Base-by-base conservation (phyloP, 2,329 filamentous ascomycete genomes). In the Colletotrichum liriopes region DNA sequence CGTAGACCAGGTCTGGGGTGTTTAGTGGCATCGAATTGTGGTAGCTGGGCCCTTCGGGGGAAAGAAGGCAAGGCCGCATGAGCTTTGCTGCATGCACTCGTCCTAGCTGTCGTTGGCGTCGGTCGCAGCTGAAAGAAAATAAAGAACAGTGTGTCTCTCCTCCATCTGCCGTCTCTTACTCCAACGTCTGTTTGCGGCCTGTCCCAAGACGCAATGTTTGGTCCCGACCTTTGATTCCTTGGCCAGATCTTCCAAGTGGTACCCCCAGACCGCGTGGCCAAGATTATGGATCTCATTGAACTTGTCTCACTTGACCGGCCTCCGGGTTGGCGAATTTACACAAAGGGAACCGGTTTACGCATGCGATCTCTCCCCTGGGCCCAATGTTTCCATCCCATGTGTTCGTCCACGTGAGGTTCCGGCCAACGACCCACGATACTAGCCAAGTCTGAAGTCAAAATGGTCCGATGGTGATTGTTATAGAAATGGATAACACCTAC, bases 51-150 rank as follows among this genome's bases (percentile, higher is more conserved):
- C 35, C 1, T 35, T 45, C 26, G 49, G 37, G 32, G 20, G 29
- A 64, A 55, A 69, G 20, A 67, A 60, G 59, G 26, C 26, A 56
- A 70, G 60, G 59, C 65, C 37, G 52, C 41, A 65, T 26, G 32
- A 45, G 47, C 23, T 51, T 29, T 41, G 59, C 65, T 72, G 45
- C 35, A 67, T 43, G 59, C 65, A 55, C 65, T 35, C n/a, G 39
- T 47, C 20, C 65, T 65, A 70, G 49, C n/a, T 26, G 54, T 32
- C 11, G 45, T 47, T 58, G 70, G 70, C 70, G 65, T 59, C 59
- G 52, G 41, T 60, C 45, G 52, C 32, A 29, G 45, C 41, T 72
- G 55, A 72, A 72, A 69, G 70, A 29, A 35, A 32, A 69, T 64
- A 72, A 64, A 72, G 70, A 37, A 51, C 16, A 52, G 18, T 14